Conservation (phyloP, 495 filamentous ascomycete genomes). For the Xylaria telfairii region DNA sequence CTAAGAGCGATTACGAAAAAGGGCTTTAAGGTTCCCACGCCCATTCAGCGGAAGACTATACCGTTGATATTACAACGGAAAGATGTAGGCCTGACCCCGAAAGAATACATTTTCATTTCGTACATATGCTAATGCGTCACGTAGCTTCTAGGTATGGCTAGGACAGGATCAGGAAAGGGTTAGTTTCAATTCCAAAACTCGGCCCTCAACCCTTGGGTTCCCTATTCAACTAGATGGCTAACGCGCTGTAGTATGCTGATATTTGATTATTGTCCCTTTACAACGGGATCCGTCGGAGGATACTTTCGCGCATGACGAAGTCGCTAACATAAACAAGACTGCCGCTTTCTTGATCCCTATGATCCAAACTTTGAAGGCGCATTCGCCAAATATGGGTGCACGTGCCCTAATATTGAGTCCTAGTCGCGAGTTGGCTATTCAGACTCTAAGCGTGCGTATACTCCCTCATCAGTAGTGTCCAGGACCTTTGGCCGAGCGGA, state of each 20-base stretch:
- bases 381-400: conserved; percentile 83
- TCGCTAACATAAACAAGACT: conserved; percentile 48
- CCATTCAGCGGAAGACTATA: conserved; percentile 96
- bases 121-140: background rate
- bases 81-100: conserved; percentile 15
- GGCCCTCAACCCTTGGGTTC: too few species aligned
- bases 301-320: background rate
- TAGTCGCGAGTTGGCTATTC: conserved; percentile 88
- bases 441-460: conserved; percentile 68
- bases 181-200: background rate
- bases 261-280: background rate
- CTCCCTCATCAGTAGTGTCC: background rate
- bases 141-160: conserved; percentile 89
- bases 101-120: background rate
- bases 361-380: conserved; percentile 91
- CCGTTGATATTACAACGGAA: conserved; percentile 65
- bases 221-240: background rate
- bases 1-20: conserved; percentile 90
- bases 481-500: background rate
- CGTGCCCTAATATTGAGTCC: conserved; percentile 88
- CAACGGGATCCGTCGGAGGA: background rate
- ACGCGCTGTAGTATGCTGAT: conserved; percentile 5
- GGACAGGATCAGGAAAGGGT: conserved; percentile 90
- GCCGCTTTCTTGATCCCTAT: conserved; percentile 98
- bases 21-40: conserved; percentile 93